Percentiles rank a stretch among this genome's conserved stretches.
Evolutionary conservation across 768 basidiomycete species (phyloP).

Genomic region (Kwoniella botswanensis): DNA sequence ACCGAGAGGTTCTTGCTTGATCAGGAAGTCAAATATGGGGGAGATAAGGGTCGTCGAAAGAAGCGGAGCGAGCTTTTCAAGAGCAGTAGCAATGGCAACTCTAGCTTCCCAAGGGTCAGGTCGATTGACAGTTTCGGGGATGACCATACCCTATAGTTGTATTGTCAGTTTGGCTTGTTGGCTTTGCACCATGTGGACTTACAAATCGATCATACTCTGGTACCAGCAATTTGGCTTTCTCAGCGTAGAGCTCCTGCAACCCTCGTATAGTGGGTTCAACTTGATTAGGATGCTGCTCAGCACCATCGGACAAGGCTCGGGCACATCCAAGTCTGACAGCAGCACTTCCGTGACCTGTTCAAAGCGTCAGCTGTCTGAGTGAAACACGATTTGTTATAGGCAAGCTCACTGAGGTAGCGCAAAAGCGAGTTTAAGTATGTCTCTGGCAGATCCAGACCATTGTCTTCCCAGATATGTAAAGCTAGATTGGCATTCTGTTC

Average conservation of each 20-base stretch:
- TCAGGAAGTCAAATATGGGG: constrained; percentile 81
- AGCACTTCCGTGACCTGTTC: constrained; percentile 73
- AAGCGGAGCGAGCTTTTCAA: constrained; percentile 70
- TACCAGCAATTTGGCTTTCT: constrained; percentile 84
- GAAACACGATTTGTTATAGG: neutral
- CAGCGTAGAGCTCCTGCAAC: constrained; percentile 76
- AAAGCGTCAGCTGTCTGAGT: constrained; percentile 5
- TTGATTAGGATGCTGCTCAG: constrained; percentile 72
- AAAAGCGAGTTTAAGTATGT: constrained; percentile 67
- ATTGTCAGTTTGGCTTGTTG: neutral
- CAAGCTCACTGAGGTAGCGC: constrained; percentile 69
- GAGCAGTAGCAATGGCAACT: constrained; percentile 71
- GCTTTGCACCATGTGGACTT: constrained; percentile 46
- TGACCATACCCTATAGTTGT: constrained; percentile 81
- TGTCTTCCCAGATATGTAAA: constrained; percentile 87
- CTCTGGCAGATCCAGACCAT: constrained; percentile 85
- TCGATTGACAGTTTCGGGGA: constrained; percentile 81
- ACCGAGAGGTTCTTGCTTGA: constrained; percentile 83
- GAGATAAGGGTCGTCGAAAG: constrained; percentile 70
- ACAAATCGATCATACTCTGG: constrained; percentile 95
- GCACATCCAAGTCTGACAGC: constrained; percentile 79
- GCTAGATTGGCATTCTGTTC: constrained; percentile 88
- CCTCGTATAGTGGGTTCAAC: constrained; percentile 60
- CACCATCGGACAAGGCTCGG: constrained; percentile 74
- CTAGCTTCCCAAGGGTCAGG: constrained; percentile 87